Conservation (phyloP, 495 filamentous ascomycete genomes). For the Hypomontagnella submonticulosa region DNA sequence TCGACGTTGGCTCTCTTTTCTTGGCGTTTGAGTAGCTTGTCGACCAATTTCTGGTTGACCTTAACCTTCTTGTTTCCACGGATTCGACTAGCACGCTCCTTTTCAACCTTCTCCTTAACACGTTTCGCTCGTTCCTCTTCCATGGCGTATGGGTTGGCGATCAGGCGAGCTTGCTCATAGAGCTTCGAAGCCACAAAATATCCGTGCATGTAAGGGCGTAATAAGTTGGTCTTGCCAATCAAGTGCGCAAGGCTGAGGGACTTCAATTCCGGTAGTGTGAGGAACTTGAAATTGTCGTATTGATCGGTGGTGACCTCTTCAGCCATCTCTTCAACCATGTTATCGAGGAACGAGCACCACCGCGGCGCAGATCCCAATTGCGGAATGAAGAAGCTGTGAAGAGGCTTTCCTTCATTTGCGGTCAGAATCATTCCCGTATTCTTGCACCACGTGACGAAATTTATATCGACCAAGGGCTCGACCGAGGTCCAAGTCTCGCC, state of each 20-base stretch:
- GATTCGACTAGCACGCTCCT: conserved; percentile 91
- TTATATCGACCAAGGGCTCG: conserved; percentile 93
- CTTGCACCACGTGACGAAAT: conserved; percentile 87
- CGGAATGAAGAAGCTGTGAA: conserved; percentile 96
- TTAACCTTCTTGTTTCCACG: conserved; percentile 91
- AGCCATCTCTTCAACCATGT: conserved; percentile 98
- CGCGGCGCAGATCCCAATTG: conserved; percentile 82
- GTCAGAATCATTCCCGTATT: conserved; percentile 90
- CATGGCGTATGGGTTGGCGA: conserved; percentile 91
- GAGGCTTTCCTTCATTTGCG: conserved; percentile 91
- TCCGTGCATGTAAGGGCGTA: conserved; percentile 97
- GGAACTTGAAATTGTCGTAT: conserved; percentile 99
- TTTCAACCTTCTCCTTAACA: conserved; percentile 91
- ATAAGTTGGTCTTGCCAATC: conserved; percentile 82
- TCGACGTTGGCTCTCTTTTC: conserved; percentile 81
- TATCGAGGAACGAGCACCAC: conserved; percentile 97
- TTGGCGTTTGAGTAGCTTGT: conserved; percentile 81
- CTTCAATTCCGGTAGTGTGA: conserved; percentile 84
- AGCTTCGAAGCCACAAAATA: conserved; percentile 94
- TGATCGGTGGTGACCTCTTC: conserved; percentile 77
- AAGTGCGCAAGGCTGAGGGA: conserved; percentile 85
- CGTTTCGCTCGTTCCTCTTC: conserved; percentile 88
- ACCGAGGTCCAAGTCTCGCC: conserved; percentile 93
- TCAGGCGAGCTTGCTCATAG: conserved; percentile 93
- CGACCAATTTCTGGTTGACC: conserved; percentile 86